Conservation (phyloP, 2,329 filamentous ascomycete genomes). For the Phaeosphaeriaceae sp. region DNA sequence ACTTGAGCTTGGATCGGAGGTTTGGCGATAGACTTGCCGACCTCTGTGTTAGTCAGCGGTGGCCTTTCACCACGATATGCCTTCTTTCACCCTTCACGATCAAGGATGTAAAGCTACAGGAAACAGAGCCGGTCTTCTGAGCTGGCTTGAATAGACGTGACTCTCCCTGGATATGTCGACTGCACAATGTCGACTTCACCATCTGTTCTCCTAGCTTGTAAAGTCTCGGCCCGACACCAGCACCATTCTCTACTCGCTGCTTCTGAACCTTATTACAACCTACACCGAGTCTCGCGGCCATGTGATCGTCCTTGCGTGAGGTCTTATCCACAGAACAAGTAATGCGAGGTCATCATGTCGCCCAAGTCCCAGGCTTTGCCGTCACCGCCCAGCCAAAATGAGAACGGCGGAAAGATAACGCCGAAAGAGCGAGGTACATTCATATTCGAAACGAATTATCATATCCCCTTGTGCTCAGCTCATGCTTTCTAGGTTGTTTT, state of each 20-base stretch:
- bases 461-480: neutral
- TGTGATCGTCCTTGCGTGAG: neutral
- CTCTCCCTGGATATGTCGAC: neutral
- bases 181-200: neutral
- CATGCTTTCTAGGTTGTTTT: constrained; percentile 37
- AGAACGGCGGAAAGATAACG: neutral
- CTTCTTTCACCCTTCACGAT: too few species aligned
- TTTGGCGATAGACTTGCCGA: neutral
- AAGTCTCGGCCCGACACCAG: neutral
- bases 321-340: neutral
- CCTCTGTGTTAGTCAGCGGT: neutral
- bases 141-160: neutral
- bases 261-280: neutral
- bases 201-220: neutral
- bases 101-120: neutral
- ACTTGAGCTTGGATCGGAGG: neutral
- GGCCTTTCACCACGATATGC: neutral
- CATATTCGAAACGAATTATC: neutral
- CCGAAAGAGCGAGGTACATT: constrained; percentile 10
- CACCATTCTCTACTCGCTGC: neutral
- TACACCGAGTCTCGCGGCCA: neutral
- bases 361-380: neutral
- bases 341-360: neutral
- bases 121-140: neutral
- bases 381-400: neutral